Percentiles rank a stretch among this genome's conserved stretches.
phyloP scores from a whole-genome alignment of 257 asterid genomes.

The Rauvolfia tetraphylla region DNA sequence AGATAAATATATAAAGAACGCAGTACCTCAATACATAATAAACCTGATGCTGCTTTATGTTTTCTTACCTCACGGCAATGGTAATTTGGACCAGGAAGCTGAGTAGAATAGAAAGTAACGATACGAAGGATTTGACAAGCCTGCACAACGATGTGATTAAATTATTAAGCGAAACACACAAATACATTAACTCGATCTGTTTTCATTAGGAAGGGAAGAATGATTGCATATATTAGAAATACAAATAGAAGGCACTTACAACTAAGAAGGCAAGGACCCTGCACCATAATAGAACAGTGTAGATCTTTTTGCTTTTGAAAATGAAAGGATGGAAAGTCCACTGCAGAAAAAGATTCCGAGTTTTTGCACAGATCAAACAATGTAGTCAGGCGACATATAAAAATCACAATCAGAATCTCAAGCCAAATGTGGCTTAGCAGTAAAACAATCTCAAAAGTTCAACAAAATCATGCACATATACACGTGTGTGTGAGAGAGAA shows the following conservation, averaged over 20 bases:
- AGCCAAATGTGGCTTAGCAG: not conserved
- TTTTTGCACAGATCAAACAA: slow-evolving; percentile 14
- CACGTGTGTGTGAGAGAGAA: not conserved
- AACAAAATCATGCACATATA: not conserved
- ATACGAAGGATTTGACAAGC: slow-evolving; percentile 88
- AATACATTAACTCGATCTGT: not conserved
- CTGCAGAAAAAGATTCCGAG: slow-evolving; percentile 45
- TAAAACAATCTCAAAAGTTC: not conserved
- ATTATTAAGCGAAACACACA: not conserved
- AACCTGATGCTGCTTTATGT: not conserved
- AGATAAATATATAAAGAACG: not conserved
- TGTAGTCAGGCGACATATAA: not conserved
- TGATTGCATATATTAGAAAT: not conserved
- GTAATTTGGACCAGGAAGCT: slow-evolving; percentile 96
- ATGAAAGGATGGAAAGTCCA: slow-evolving; percentile 99
- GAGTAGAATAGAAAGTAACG: slow-evolving; percentile 91
- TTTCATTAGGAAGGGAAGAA: not conserved
- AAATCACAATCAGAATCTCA: not conserved
- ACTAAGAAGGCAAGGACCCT: slow-evolving; percentile 90
- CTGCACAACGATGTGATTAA: slow-evolving; percentile 29
- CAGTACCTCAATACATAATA: not conserved
- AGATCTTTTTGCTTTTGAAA: slow-evolving; percentile 82
- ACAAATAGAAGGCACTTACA: slow-evolving; percentile 46
- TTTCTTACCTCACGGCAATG: slow-evolving; percentile 91
- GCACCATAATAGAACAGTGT: slow-evolving; percentile 96